phyloP scores from a whole-genome alignment of 2,329 filamentous ascomycete species.

The Coniochaeta sp. region DNA sequence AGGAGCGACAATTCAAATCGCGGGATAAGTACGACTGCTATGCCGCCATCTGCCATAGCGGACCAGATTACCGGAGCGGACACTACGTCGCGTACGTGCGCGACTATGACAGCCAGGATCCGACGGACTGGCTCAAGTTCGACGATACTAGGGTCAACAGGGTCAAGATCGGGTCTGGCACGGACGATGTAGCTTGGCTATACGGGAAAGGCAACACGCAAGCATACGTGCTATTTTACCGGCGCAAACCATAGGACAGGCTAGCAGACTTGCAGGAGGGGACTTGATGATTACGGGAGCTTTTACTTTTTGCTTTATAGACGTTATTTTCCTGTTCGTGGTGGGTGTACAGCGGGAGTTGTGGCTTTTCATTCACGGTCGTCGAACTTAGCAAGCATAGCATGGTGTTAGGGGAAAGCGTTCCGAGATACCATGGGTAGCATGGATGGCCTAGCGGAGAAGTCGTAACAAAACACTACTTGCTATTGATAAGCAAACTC shows the following conservation, averaged over 20 bases:
- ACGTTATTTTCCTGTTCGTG: too few species aligned
- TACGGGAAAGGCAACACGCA: constrained; percentile 32
- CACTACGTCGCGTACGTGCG: constrained; percentile 74
- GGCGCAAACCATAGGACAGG: constrained; percentile 8
- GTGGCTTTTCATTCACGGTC: not conserved
- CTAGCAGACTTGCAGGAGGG: too few species aligned
- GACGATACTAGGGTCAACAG: constrained; percentile 36
- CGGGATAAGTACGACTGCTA: constrained; percentile 81
- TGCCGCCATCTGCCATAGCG: constrained; percentile 73
- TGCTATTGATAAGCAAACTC: not conserved
- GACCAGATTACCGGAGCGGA: constrained; percentile 59
- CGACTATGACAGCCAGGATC: constrained; percentile 40
- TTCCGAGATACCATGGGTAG: not conserved
- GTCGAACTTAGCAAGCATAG: not conserved
- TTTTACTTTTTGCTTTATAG: too few species aligned
- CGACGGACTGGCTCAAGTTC: constrained; percentile 40
- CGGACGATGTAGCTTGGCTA: constrained; percentile 28
- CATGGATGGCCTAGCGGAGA: not conserved
- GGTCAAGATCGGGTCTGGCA: constrained; percentile 30
- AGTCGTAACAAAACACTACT: not conserved
- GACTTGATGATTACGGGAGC: too few species aligned
- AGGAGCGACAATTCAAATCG: constrained; percentile 33
- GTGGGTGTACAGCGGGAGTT: not conserved
- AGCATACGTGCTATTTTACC: constrained; percentile 41
- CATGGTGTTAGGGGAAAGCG: not conserved